phyloP scores from a whole-genome alignment of 108 stramenopile genomes.

The Skeletonema marinoi region DNA sequence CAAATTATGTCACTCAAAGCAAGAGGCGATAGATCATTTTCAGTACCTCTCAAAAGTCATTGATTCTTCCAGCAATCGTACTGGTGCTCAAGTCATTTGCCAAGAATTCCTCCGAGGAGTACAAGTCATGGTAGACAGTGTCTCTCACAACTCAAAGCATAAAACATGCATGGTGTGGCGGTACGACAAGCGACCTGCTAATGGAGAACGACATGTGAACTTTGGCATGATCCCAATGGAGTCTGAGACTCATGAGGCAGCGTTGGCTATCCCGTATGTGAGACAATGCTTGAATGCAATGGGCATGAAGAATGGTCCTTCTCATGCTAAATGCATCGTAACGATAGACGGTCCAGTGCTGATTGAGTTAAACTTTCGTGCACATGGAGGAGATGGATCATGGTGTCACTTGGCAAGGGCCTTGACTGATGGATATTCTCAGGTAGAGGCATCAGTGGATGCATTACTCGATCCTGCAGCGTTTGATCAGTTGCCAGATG shows the following conservation, averaged over 20 bases:
- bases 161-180: constrained; percentile 69
- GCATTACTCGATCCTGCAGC: constrained; percentile 68
- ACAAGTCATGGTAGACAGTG: constrained; percentile 72
- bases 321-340: constrained; percentile 41
- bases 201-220: constrained; percentile 89
- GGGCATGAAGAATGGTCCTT: constrained; percentile 36
- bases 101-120: constrained; percentile 62
- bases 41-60: constrained; percentile 69
- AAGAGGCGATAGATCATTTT: constrained; percentile 86
- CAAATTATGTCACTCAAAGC: constrained; percentile 75
- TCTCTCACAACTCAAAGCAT: constrained; percentile 63
- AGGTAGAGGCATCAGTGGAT: constrained; percentile 67
- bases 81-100: constrained; percentile 46
- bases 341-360: constrained; percentile 50
- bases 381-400: constrained; percentile 72
- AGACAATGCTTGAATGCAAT: constrained; percentile 37
- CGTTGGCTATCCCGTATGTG: constrained; percentile 49
- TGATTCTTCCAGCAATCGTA: constrained; percentile 44
- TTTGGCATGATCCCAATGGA: constrained; percentile 65
- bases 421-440: constrained; percentile 50
- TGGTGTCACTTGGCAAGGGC: constrained; percentile 44
- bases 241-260: constrained; percentile 25
- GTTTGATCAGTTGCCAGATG: constrained; percentile 58
- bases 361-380: constrained; percentile 62
- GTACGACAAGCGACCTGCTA: constrained; percentile 75